Evolutionary conservation across 768 basidiomycete genomes (phyloP), one percentile per base, ranked within the genome.

Genomic region (Multifurca ochricompacta): DNA sequence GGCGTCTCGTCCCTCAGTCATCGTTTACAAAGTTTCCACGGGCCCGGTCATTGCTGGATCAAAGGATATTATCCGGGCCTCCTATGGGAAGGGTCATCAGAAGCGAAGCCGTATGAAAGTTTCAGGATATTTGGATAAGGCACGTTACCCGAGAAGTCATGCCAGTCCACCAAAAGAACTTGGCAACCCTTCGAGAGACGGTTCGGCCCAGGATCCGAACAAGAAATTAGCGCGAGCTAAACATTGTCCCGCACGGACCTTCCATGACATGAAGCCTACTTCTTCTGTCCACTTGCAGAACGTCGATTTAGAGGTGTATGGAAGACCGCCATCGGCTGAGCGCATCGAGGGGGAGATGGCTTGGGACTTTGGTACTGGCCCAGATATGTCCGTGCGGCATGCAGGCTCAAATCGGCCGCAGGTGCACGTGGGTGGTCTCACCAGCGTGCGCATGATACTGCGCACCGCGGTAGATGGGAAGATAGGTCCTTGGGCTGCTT

Each of bases 321-420:
- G 31, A 34, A 34, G 28, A 5, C 19, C 28, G 16, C 32, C 23
- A 7, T 44, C 50, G 32, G 50, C 55, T 35, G 50, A 56, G 32
- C 55, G 55, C 27, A 23, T 52, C n/a, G 55, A 56, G 23, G 55
- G 55, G 16, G 55, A 56, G 44, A 51, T 56, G 55, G 50, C 45
- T 30, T 56, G 55, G 55, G 45, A 56, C 27, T 56, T 56, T 42
- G 55, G 55, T 9, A 44, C 34, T 14, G 39, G 50, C 23, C 9
- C 37, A 25, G 50, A 52, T 30, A 41, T 6, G 10, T 25, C 16
- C 28, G 19, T 27, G 39, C 19, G 32, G 7, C 23, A 16, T 34
- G 45, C 18, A 25, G 36, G 52, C 19, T 18, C 25, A 4, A 31
- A 52, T 46, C 50, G 50, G 18, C 13, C 44, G 25, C 49, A 34